A percentile compares a stretch with the other conserved stretches of the same genome.
phyloP scores from a whole-genome alignment of 495 filamentous ascomycete genomes.

The Hypoxylon intermedium region DNA sequence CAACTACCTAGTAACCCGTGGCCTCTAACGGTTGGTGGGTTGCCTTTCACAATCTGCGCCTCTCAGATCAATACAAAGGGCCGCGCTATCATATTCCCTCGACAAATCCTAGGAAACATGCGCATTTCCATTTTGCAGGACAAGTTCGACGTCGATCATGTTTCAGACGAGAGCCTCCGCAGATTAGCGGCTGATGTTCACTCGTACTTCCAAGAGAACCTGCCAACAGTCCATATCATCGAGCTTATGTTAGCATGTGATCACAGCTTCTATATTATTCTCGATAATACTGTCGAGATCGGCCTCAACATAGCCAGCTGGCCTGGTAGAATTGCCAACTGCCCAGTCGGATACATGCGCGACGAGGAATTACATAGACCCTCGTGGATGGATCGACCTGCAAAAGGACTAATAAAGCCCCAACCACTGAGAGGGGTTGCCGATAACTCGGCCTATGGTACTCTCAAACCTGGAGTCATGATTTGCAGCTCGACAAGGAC shows the following conservation, averaged over 20 bases:
- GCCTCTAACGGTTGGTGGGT: constrained; percentile 14
- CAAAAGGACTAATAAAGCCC: neutral
- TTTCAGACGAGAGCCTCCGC: constrained; percentile 3
- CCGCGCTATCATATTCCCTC: too few species aligned
- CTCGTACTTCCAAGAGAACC: neutral
- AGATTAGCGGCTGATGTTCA: neutral
- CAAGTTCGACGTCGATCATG: neutral
- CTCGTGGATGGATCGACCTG: constrained; percentile 1
- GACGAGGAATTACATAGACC: constrained; percentile 7
- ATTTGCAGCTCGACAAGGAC: constrained; percentile 4
- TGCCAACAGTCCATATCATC: constrained; percentile 2
- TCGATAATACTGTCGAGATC: constrained; percentile 4
- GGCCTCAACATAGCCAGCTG: neutral
- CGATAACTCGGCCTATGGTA: constrained; percentile 10
- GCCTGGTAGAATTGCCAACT: constrained; percentile 8
- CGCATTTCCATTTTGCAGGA: neutral
- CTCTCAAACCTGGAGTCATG: constrained; percentile 10
- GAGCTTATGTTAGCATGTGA: constrained; percentile 13
- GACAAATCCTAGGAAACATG: neutral
- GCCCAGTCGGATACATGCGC: constrained; percentile 1
- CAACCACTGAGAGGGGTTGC: neutral
- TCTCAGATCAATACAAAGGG: too few species aligned
- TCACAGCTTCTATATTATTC: constrained; percentile 9
- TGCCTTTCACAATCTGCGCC: constrained; percentile 9
- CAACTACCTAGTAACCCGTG: constrained; percentile 7